Conservation (phyloP, 768 basidiomycete genomes). For the Pleurotus giganteus region DNA sequence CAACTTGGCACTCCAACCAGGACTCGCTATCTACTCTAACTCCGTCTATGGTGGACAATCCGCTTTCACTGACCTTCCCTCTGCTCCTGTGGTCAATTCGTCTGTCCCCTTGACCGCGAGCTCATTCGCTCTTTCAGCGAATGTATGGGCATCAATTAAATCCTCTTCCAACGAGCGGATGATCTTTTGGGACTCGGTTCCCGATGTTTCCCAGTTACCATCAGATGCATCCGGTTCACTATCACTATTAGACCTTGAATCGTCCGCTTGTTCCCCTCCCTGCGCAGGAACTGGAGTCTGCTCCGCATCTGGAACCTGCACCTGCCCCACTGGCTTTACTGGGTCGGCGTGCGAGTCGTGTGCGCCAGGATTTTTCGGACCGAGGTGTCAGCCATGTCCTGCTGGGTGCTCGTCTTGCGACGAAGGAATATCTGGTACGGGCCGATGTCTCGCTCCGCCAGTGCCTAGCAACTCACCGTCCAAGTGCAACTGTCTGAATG, state of each 20-base stretch:
- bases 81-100: slow-evolving; percentile 41
- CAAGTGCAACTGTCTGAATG: slow-evolving; percentile 82
- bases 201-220: slow-evolving; percentile 72
- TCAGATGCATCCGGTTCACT: slow-evolving; percentile 44
- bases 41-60: slow-evolving; percentile 65
- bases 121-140: slow-evolving; percentile 67
- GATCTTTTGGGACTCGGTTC: slow-evolving; percentile 76
- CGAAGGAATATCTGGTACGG: slow-evolving; percentile 76
- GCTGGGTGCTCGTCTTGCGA: slow-evolving; percentile 69
- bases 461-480: slow-evolving; percentile 53
- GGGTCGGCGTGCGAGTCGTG: slow-evolving; percentile 83
- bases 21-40: slow-evolving; percentile 63
- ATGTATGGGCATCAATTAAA: slow-evolving; percentile 66
- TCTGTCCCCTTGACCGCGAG: slow-evolving; percentile 50
- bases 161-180: slow-evolving; percentile 56
- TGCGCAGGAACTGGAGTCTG: slow-evolving; percentile 77
- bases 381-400: slow-evolving; percentile 68
- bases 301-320: slow-evolving; percentile 65
- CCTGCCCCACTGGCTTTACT: slow-evolving; percentile 71
- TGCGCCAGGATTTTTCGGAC: slow-evolving; percentile 71
- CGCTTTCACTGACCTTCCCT: slow-evolving; percentile 57
- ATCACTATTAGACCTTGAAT: slow-evolving; percentile 70
- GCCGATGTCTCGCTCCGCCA: slow-evolving; percentile 58
- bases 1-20: slow-evolving; percentile 62
- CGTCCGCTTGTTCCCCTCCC: slow-evolving; percentile 68